Percentiles rank a stretch among this genome's conserved stretches.
Conservation (phyloP, 2,329 filamentous ascomycete species). For the Stagonosporopsis chrysanthemi region DNA sequence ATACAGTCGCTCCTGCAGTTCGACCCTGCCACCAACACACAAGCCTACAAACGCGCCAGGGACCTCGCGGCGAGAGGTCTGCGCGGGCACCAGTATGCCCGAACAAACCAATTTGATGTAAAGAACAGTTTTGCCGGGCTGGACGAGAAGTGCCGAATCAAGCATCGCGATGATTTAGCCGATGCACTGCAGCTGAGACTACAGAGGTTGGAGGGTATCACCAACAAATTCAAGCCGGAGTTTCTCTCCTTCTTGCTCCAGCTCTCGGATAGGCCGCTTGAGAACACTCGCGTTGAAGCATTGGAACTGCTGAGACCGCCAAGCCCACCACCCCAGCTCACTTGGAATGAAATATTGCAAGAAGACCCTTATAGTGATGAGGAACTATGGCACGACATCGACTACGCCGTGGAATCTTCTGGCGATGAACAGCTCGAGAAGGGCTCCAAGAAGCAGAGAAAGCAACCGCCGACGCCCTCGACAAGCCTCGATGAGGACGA, state of each 20-base stretch:
- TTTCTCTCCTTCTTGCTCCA: conserved; percentile 79
- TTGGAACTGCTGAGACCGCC: conserved; percentile 64
- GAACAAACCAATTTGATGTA: conserved; percentile 60
- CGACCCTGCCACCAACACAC: conserved; percentile 40
- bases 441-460: conserved; percentile 25
- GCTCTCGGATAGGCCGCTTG: conserved; percentile 80
- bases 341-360: conserved; percentile 79
- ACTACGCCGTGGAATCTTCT: conserved; percentile 71
- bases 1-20: conserved; percentile 69
- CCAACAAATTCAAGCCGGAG: conserved; percentile 77
- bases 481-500: conserved; percentile 52
- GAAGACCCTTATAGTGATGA: conserved; percentile 77
- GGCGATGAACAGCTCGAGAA: conserved; percentile 61
- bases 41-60: conserved; percentile 48
- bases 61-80: conserved; percentile 52
- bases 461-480: conserved; percentile 35
- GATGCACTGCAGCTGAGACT: conserved; percentile 70
- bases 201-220: conserved; percentile 62
- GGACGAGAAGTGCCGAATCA: conserved; percentile 84
- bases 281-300: conserved; percentile 70
- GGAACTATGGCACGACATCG: conserved; percentile 73
- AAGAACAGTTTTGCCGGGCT: conserved; percentile 58
- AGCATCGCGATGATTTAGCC: conserved; percentile 80
- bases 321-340: conserved; percentile 61
- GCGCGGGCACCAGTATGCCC: conserved; percentile 52